Base-by-base conservation (phyloP, 1,284 basidiomycete genomes). In the Ceratobasidium sp. region DNA sequence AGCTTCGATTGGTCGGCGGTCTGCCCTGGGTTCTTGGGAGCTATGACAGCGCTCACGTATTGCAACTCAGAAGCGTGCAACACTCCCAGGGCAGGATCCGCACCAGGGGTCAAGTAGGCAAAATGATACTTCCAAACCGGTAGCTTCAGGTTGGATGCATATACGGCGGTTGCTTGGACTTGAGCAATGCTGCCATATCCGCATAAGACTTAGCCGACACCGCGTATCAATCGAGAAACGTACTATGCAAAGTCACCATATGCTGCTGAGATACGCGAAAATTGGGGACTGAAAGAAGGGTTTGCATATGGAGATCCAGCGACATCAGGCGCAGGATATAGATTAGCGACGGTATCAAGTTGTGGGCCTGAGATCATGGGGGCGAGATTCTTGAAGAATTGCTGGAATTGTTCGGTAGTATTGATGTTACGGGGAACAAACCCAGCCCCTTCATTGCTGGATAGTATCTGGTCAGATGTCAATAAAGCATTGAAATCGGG, bases 201-300 rank as follows among this genome's bases (percentile, higher is more conserved):
- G 11, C 5, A 36, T 36, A 11, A 36, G 52, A 27, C 2, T 50
- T 50, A 23, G 21, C 33, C 33, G 11, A 11, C 4, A 27, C 23
- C 21, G 25, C 2, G 23, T 7, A 50, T 23, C 14, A 50, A 23
- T 7, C 47, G 5, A 21, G 7, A 47, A 33, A 47, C 62, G 21
- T 47, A 56, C 62, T 66, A 66, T 23, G 62, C 62, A 46, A 66
- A 66, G 29, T 66, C 62, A 46, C 52, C 62, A 36, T 66, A 66
- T 19, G 62, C 62, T 5, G 62, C 62, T 4, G 50, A n/a, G 27
- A 56, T 27, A 16, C 50, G 62, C 21, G 50, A 54, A 30, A 56
- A 66, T 16, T 66, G 62, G 16, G 62, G 50, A 19, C 62, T 66
- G 7, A 56, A 39, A 8, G 29, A 23, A 9, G 62, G 56, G 62